These are phyloP conservation scores for Boletus insuetus DNA, from an alignment of 768 basidiomycete species.

Conservation along the genomic window DNA sequence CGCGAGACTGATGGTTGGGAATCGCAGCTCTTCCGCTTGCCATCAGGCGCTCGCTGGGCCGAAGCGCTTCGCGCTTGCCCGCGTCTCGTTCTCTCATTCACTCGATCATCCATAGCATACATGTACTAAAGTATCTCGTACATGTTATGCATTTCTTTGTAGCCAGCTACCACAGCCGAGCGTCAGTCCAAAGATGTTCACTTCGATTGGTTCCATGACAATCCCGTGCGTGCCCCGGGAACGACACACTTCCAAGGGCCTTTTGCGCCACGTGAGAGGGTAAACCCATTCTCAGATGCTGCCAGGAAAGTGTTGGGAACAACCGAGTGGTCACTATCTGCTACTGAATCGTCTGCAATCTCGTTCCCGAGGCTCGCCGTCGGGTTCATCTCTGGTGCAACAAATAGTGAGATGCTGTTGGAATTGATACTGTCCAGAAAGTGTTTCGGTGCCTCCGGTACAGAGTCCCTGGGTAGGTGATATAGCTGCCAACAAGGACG, in stretches of 20 bases:
- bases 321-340: background rate
- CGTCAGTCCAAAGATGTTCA: too few relatives aligned
- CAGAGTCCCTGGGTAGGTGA: slow-evolving; percentile 33
- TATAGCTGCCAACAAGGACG: slow-evolving; percentile 37
- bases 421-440: background rate
- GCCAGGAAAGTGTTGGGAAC: slow-evolving; percentile 38
- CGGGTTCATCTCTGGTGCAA: slow-evolving; percentile 19
- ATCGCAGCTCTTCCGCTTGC: too few relatives aligned
- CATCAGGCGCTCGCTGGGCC: too few relatives aligned
- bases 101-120: too few relatives aligned
- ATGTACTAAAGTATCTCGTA: too few relatives aligned
- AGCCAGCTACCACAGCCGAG: too few relatives aligned
- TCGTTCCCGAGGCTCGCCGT: background rate
- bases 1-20: too few relatives aligned
- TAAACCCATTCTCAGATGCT: slow-evolving; percentile 55
- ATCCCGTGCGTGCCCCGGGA: slow-evolving; percentile 30
- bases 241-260: slow-evolving; percentile 41
- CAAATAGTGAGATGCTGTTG: slow-evolving; percentile 23
- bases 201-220: slow-evolving; percentile 14
- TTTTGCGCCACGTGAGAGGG: slow-evolving; percentile 33
- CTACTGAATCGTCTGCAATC: background rate
- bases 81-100: too few relatives aligned
- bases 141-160: too few relatives aligned
- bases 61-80: too few relatives aligned
- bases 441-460: background rate